phyloP scores from a whole-genome alignment of 805 yeast species.

The Naumovozyma baii region DNA sequence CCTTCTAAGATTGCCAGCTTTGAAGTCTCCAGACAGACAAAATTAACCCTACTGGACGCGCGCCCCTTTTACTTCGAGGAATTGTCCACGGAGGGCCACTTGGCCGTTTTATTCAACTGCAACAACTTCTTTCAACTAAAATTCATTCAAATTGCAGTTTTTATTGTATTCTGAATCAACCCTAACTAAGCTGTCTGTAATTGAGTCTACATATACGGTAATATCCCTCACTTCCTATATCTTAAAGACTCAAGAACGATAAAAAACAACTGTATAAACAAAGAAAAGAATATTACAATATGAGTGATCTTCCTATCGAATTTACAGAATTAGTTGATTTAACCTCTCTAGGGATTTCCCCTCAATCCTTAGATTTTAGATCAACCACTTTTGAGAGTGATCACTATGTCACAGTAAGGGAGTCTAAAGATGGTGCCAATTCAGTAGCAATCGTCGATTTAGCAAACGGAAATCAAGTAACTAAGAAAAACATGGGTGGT shows the following conservation, averaged over 20 bases:
- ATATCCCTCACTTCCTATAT: background rate
- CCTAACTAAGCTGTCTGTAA: background rate
- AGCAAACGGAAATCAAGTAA: constrained; percentile 64
- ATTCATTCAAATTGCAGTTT: background rate
- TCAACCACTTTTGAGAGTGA: constrained; percentile 93
- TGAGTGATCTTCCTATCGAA: constrained; percentile 83
- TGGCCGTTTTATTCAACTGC: background rate
- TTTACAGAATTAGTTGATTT: constrained; percentile 91
- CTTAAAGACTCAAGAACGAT: background rate
- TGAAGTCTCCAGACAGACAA: background rate
- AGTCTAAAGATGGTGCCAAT: constrained; percentile 52
- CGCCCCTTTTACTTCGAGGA: background rate
- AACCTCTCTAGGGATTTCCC: constrained; percentile 76
- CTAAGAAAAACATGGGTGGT: constrained; percentile 90
- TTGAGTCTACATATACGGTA: background rate
- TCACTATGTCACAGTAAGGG: constrained; percentile 76
- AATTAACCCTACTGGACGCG: no score
- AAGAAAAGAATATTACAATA: no score
- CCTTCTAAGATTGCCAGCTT: no score
- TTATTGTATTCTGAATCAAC: background rate
- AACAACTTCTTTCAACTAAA: background rate
- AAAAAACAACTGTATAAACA: no score
- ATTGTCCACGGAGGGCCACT: background rate
- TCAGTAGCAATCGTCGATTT: constrained; percentile 92
- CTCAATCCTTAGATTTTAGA: constrained; percentile 77